These are phyloP conservation scores for Eleusine indica DNA, from an alignment of 176 grass and related monocot species.

Conservation along the genomic window DNA sequence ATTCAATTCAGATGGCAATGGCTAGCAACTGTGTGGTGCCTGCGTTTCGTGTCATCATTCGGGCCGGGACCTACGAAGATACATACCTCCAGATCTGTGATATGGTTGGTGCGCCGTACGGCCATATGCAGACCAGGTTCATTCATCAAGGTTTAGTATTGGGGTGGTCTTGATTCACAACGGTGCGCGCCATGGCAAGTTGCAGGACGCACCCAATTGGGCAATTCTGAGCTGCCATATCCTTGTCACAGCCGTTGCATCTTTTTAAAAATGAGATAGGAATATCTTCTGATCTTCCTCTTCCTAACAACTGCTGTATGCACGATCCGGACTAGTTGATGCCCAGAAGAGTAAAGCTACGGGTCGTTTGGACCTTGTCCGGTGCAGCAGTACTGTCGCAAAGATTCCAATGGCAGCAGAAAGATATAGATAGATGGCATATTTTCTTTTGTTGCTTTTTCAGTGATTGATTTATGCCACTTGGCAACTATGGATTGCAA, in stretches of 20 bases:
- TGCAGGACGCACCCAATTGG: neutral
- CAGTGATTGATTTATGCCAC: neutral
- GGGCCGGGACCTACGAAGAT: neutral
- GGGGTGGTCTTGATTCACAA: neutral
- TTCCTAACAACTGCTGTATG: neutral
- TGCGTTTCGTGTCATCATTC: neutral
- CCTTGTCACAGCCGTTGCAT: conserved; percentile 16
- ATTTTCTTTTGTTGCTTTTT: neutral
- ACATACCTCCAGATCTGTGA: conserved; percentile 25
- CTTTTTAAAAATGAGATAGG: neutral
- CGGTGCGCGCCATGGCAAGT: neutral
- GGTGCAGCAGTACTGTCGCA: neutral
- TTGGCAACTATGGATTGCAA: conserved; percentile 9
- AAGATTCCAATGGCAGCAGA: conserved; percentile 1
- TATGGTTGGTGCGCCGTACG: neutral
- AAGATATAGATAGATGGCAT: neutral
- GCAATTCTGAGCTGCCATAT: neutral
- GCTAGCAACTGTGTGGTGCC: conserved; percentile 29
- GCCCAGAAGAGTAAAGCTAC: conserved; percentile 4
- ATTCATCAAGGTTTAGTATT: neutral
- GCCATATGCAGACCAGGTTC: conserved; percentile 14
- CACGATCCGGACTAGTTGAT: conserved; percentile 1
- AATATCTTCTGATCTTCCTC: neutral
- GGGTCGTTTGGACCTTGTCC: conserved; percentile 2
- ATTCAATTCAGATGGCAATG: conserved; percentile 36